phyloP scores from a whole-genome alignment of 148 eudicot genomes.

The Diospyros lotus region DNA sequence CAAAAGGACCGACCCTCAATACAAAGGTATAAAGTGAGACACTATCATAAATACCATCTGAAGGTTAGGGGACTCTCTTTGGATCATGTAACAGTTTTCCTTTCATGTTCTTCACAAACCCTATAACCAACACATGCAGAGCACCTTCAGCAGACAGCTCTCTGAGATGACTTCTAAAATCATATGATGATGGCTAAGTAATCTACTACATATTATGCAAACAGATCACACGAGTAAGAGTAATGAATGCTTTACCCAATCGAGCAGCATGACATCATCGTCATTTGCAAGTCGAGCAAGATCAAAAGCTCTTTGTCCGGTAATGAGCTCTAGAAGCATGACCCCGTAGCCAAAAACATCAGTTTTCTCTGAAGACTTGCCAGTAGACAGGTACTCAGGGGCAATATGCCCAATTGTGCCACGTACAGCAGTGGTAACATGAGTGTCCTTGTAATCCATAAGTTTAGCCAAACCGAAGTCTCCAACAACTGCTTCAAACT shows the following conservation, averaged over 20 bases:
- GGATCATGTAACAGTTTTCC: neutral
- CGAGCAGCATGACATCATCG: constrained; percentile 54
- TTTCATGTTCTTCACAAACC: neutral
- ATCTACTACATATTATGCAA: neutral
- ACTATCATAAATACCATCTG: neutral
- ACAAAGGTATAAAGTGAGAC: neutral
- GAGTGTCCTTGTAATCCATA: constrained; percentile 61
- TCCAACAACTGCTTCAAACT: constrained; percentile 67
- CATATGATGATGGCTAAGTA: neutral
- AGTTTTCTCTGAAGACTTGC: constrained; percentile 61
- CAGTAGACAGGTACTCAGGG: constrained; percentile 57
- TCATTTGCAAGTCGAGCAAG: constrained; percentile 60
- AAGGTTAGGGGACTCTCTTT: neutral
- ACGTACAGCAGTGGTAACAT: constrained; percentile 57
- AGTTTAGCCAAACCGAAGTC: constrained; percentile 64
- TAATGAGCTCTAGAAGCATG: constrained; percentile 65
- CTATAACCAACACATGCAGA: too few species aligned
- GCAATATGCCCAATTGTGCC: constrained; percentile 72
- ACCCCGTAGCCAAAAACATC: constrained; percentile 64
- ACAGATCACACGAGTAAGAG: neutral
- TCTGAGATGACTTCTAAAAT: neutral
- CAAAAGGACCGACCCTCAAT: neutral
- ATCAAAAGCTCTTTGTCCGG: constrained; percentile 65
- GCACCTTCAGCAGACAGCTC: neutral
- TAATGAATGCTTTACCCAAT: constrained; percentile 43